A percentile compares a stretch with the other conserved stretches of the same genome.
phyloP scores from a whole-genome alignment of 2,329 filamentous ascomycete species.

The Knufia petricola region DNA sequence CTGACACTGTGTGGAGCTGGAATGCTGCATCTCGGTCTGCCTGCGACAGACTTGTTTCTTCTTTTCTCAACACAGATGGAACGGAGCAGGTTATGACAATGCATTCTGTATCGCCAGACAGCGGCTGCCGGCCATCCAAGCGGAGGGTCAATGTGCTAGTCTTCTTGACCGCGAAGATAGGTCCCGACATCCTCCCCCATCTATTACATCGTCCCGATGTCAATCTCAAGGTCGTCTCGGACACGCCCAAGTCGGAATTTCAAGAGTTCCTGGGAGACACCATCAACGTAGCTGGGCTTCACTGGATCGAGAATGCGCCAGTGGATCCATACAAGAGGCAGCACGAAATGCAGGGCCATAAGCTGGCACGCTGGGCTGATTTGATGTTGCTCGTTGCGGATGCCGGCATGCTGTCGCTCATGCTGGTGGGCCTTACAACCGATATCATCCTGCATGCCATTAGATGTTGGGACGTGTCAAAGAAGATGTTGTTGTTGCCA shows the following conservation, averaged over 20 bases:
- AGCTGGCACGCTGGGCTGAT: constrained; percentile 79
- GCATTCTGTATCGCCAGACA: not conserved
- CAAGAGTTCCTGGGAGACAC: constrained; percentile 15
- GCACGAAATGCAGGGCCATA: constrained; percentile 27
- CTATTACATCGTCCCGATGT: constrained; percentile 20
- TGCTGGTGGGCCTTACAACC: constrained; percentile 75
- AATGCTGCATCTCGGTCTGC: not conserved
- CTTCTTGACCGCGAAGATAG: constrained; percentile 20
- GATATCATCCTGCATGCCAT: constrained; percentile 72
- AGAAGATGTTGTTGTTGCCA: constrained; percentile 74
- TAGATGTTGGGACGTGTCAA: constrained; percentile 76
- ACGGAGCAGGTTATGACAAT: not conserved
- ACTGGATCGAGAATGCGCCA: constrained; percentile 21
- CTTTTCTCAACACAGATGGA: not conserved
- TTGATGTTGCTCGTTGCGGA: constrained; percentile 77
- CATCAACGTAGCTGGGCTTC: constrained; percentile 14
- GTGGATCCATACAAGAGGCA: constrained; percentile 21
- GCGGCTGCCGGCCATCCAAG: constrained; percentile 9
- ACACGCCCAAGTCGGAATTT: constrained; percentile 18
- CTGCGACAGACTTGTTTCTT: too few relatives aligned
- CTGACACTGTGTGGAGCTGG: not conserved
- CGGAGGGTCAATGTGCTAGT: constrained; percentile 20
- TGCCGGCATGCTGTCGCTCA: constrained; percentile 73
- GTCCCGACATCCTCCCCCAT: constrained; percentile 21
- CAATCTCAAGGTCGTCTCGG: constrained; percentile 20